phyloP scores from a whole-genome alignment of 2,329 filamentous ascomycete genomes.

The Penicillium sp. region DNA sequence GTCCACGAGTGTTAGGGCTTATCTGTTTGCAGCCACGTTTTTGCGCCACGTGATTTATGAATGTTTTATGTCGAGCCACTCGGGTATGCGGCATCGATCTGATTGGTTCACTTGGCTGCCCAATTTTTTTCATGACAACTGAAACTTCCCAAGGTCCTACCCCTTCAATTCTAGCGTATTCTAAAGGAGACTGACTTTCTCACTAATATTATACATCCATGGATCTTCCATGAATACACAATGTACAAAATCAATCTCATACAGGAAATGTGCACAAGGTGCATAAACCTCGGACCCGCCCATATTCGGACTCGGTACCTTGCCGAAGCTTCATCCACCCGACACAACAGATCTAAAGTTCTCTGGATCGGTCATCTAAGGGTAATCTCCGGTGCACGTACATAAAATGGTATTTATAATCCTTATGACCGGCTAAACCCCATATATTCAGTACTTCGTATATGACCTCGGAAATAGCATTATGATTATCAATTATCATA shows the following conservation, averaged over 20 bases:
- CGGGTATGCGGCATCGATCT: conserved; percentile 22
- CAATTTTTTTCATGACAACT: too few species aligned
- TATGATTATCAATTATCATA: background rate
- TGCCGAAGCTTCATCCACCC: background rate
- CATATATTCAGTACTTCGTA: background rate
- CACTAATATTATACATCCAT: background rate
- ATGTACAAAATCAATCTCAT: background rate
- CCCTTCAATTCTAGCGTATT: background rate
- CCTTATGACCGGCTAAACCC: background rate
- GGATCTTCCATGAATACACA: background rate
- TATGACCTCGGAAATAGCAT: background rate
- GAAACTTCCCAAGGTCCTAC: background rate
- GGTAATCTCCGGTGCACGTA: background rate
- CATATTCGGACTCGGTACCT: background rate
- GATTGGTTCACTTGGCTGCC: conserved; percentile 7
- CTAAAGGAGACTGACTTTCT: background rate
- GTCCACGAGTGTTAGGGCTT: background rate
- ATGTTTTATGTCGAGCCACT: conserved; percentile 12
- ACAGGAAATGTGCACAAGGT: background rate
- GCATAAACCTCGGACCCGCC: background rate
- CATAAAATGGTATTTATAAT: background rate
- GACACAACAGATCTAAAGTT: background rate
- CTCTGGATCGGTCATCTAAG: background rate
- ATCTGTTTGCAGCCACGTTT: conserved; percentile 4
- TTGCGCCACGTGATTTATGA: conserved; percentile 12